phyloP scores from a whole-genome alignment of 2,329 filamentous ascomycete genomes.

The Penicillium sp. region DNA sequence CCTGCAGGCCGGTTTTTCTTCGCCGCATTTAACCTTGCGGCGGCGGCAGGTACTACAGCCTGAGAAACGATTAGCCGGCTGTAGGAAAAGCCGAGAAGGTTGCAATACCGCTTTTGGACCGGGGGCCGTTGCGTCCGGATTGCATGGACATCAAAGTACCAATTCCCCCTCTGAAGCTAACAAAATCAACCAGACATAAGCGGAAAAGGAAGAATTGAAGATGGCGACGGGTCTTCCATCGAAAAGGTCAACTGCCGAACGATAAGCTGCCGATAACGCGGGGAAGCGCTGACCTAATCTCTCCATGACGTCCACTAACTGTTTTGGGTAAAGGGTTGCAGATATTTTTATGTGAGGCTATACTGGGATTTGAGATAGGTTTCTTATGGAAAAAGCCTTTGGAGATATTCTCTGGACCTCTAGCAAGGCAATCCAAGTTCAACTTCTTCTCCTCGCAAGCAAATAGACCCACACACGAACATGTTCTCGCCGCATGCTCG shows the following conservation, averaged over 20 bases:
- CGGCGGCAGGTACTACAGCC: conserved; percentile 43
- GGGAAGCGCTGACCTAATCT: conserved; percentile 5
- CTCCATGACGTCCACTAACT: background rate
- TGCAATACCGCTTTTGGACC: conserved; percentile 41
- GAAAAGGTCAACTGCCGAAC: conserved; percentile 3
- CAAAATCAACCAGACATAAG: conserved; percentile 17
- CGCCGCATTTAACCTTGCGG: conserved; percentile 39
- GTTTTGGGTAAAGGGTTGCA: background rate
- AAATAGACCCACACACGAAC: too few species aligned
- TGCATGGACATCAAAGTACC: conserved; percentile 28
- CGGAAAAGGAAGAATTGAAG: background rate
- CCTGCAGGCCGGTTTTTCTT: conserved; percentile 36
- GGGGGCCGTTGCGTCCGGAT: conserved; percentile 37
- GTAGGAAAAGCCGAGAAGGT: background rate
- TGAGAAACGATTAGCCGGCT: conserved; percentile 13
- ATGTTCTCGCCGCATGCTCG: background rate
- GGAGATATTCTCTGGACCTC: too few species aligned
- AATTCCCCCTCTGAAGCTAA: conserved; percentile 13
- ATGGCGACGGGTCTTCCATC: background rate
- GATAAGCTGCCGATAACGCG: conserved; percentile 8
- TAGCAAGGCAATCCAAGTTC: too few species aligned
- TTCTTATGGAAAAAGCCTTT: too few species aligned
- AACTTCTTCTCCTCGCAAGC: too few species aligned
- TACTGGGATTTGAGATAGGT: too few species aligned
- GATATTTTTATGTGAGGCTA: too few species aligned